Percentiles rank a stretch among this genome's conserved stretches.
Conservation (phyloP, 2,329 filamentous ascomycete species). For the Aspergillus neotritici region DNA sequence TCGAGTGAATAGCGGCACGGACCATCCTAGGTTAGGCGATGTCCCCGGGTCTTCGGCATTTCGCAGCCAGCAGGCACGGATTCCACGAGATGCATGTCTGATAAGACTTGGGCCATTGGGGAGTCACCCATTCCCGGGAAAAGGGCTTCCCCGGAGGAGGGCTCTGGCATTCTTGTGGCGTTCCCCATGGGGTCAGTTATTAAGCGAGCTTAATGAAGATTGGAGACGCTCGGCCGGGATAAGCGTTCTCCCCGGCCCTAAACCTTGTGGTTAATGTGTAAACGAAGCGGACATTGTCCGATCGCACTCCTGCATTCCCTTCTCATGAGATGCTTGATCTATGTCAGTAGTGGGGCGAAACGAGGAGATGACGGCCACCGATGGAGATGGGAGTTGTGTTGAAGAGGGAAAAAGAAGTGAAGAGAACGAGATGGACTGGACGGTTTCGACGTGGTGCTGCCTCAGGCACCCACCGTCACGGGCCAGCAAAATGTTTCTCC, state of each 20-base stretch:
- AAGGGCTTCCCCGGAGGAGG: constrained; percentile 20
- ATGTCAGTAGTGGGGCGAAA: no score
- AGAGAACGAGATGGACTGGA: constrained; percentile 5
- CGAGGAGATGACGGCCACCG: no score
- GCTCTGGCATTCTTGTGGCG: no score
- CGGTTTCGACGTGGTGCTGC: no score
- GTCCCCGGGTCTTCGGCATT: no score
- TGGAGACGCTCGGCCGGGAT: constrained; percentile 1
- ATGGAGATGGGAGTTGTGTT: neutral
- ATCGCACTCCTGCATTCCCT: no score
- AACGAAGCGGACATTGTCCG: neutral
- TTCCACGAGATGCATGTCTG: no score
- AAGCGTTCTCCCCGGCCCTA: constrained; percentile 9
- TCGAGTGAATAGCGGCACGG: neutral
- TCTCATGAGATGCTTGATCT: no score
- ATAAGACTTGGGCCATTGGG: neutral
- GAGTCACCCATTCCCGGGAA: constrained; percentile 16
- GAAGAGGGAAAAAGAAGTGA: neutral
- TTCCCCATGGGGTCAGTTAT: constrained; percentile 5
- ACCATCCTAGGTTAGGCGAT: neutral
- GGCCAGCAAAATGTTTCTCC: constrained; percentile 11
- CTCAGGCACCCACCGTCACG: neutral
- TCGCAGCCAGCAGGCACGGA: no score
- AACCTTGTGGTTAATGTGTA: neutral
- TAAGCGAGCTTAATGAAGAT: no score